Base-by-base conservation (phyloP, 2,329 filamentous ascomycete genomes). In the Diaporthe humulicola region DNA sequence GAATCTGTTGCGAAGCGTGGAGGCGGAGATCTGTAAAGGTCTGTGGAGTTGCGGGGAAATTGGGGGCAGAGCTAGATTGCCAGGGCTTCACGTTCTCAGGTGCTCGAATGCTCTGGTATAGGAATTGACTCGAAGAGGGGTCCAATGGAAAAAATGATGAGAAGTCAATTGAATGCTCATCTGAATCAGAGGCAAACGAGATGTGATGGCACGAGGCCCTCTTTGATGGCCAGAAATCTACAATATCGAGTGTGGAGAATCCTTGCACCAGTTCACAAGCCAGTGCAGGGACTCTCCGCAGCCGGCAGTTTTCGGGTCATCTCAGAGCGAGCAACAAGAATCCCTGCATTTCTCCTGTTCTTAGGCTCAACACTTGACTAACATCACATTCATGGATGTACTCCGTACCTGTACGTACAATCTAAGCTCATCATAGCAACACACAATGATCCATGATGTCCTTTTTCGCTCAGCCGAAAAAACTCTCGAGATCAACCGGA, bases 161-260 rank as follows among this genome's bases (percentile, higher is more conserved):
- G 19, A 19, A 6, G 8, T 17, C 48, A 69, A 54, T 28, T 14
- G 48, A 19, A 14, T 22, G 8, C 22, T 54, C 22, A 8, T 54
- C 10, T 19, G 22, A 28, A 52, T 22, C 33, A 15, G 22, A 66
- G 6, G 42, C 25, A 17, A 28, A 60, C 10, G 12, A 40, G n/a
- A 30, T 57, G 30, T 48, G 64, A 22, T 14, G 14, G 33, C 30
- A 38, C 56, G 17, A 42, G 45, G 25, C 42, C 25, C 54, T 72
- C n/a, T 64, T 70, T 30, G 9, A n/a, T 45, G 57, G 36, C 45
- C 64, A 54, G 64, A 54, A 69, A 40, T 28, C 64, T 50, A 54
- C 30, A 38, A 54, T 69, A 30, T 33, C 22, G 19, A 60, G n/a
- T 61, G 72, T 70, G 72, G 72, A 54, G 72, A 54, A 70, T 52